Evolutionary conservation across 305 asterid genomes (phyloP), one percentile per base, ranked within the genome.

Genomic region (Fraxinus floribunda): DNA sequence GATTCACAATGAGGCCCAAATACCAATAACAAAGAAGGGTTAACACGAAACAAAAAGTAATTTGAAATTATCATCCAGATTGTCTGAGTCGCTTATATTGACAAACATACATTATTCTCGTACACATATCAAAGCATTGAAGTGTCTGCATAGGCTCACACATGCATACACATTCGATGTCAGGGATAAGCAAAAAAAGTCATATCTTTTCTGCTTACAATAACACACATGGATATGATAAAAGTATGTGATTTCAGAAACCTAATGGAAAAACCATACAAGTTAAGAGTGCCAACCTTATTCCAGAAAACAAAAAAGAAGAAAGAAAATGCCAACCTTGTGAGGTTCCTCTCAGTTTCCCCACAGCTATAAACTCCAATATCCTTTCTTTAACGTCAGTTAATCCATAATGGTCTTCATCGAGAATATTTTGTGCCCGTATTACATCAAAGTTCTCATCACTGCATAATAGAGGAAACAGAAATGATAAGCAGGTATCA

Each of bases 371-470:
- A 87, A 97, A 97, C 83, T 96, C 99, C 93, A 97, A 77, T 81
- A 97, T 97, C 92, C 99, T 91, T 87, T 97, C 99, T 89, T 96
- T 97, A 57, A 97, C 98, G 90, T 97, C 99, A 9, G 91, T 84
- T 88, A 97, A 89, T 82, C 99, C 99, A 89, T 93, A 96, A 86
- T 96, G 99, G 86, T 97, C 99, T 90, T 97, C 99, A 78, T 97
- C 98, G 79, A 97, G 94, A 86, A 97, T 92, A 70, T 86, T 86
- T 86, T 97, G 98, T 70, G 99, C 99, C 83, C 89, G 90, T 81
- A 87, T 79, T 80, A 97, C 95, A 84, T 93, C 93, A 84, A 97
- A 97, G 90, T 97, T 97, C 87, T 97, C 99, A 83, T 94, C 90
- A 79, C 98, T 96, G 93, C 83, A 89, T 38, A 80, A 66, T 62